Conservation (phyloP, 257 asterid genomes). For the Scutellaria minor region DNA sequence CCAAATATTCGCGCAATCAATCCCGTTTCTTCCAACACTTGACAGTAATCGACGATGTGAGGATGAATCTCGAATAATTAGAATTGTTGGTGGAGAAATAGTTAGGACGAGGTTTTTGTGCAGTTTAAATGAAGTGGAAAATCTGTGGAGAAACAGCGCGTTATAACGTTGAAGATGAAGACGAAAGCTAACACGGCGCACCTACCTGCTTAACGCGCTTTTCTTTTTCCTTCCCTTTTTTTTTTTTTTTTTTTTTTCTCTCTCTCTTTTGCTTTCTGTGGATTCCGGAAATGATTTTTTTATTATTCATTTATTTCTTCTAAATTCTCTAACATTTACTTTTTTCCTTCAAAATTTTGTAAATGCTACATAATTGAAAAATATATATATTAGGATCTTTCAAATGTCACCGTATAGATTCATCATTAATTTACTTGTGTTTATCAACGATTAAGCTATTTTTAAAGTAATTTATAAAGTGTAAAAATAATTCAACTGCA, state of each 20-base stretch:
- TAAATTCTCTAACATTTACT: no score
- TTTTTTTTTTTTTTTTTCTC: no score
- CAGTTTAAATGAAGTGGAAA: constrained; percentile 21
- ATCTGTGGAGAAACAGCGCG: constrained; percentile 32
- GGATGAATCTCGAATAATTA: neutral
- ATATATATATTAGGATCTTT: no score
- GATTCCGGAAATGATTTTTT: no score
- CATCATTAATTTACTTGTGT: no score
- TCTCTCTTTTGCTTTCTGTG: neutral
- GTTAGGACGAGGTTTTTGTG: constrained; percentile 37
- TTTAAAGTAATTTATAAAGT: no score
- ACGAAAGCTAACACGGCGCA: constrained; percentile 37
- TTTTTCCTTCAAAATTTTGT: no score
- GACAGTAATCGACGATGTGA: neutral
- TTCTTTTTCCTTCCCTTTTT: neutral
- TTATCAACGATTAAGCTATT: no score
- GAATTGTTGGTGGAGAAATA: constrained; percentile 14
- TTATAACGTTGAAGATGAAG: constrained; percentile 8
- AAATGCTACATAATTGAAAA: no score
- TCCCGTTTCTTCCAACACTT: neutral
- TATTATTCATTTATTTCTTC: no score
- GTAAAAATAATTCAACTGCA: no score
- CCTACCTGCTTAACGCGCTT: constrained; percentile 42
- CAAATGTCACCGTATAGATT: no score
- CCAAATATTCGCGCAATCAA: neutral